Evolutionary conservation across 331 rosid species (phyloP).

Genomic region (Quercus lobata): DNA sequence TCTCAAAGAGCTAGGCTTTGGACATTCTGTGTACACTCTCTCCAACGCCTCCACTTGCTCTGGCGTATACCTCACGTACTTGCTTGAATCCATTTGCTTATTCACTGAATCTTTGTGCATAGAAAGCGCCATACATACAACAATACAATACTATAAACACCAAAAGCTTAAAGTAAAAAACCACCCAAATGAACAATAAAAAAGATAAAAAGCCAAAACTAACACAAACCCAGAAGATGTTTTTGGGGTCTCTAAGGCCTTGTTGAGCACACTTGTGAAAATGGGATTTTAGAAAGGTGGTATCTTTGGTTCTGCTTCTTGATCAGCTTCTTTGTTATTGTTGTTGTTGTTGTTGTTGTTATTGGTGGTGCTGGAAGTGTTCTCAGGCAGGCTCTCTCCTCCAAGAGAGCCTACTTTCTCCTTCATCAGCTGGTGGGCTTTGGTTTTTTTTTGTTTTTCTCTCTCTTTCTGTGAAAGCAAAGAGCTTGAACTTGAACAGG

Average conservation of each 20-base stretch:
- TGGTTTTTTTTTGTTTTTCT: not conserved
- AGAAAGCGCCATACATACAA: constrained; percentile 56
- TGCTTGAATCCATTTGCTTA: constrained; percentile 74
- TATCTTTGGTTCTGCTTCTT: constrained; percentile 33
- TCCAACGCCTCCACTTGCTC: constrained; percentile 97
- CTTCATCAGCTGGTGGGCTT: constrained; percentile 54
- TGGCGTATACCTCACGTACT: constrained; percentile 93
- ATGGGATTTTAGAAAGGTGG: constrained; percentile 1
- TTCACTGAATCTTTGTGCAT: constrained; percentile 60
- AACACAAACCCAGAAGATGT: constrained; percentile 2
- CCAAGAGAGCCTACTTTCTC: constrained; percentile 96
- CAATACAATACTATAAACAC: not conserved
- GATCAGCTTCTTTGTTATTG: constrained; percentile 22
- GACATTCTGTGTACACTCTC: constrained; percentile 90
- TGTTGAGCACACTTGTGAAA: not conserved
- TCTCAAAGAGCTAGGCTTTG: constrained; percentile 86
- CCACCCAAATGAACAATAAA: not conserved
- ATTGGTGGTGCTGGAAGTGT: constrained; percentile 13
- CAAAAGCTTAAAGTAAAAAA: not conserved
- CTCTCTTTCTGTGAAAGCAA: constrained; percentile 4
- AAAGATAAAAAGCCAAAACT: not conserved
- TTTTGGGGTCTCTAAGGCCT: not conserved
- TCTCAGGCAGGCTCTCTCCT: constrained; percentile 86
- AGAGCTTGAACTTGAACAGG: constrained; percentile 15
- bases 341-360: not conserved